These are phyloP conservation scores for Candida glucosophila DNA, from an alignment of 1,139 yeast genomes.

Conservation along the genomic window DNA sequence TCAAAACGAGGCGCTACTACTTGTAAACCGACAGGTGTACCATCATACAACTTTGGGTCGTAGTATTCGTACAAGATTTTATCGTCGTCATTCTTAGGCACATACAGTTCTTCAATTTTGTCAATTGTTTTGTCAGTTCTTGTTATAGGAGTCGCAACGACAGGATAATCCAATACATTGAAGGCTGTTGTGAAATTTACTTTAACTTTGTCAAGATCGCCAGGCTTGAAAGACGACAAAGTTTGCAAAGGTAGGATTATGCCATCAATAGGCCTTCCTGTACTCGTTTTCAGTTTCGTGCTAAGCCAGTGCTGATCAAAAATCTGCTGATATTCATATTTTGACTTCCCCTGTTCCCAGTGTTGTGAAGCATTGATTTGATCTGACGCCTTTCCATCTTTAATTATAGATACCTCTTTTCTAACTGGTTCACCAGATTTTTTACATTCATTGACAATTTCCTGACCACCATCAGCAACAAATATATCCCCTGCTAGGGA, in stretches of 20 bases:
- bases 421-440: constrained; percentile 10
- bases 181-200: constrained; percentile 14
- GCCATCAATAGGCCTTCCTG: constrained; percentile 6
- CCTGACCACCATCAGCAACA: constrained; percentile 9
- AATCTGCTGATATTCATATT: constrained; percentile 10
- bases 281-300: constrained; percentile 8
- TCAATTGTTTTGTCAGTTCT: constrained; percentile 2
- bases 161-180: constrained; percentile 17
- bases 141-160: constrained; percentile 11
- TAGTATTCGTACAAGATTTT: constrained; percentile 3
- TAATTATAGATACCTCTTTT: neutral
- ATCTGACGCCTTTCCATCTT: no score
- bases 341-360: constrained; percentile 7
- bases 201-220: constrained; percentile 11
- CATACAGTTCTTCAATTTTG: constrained; percentile 2
- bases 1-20: constrained; percentile 23
- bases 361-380: no score
- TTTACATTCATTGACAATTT: constrained; percentile 7
- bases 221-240: constrained; percentile 7
- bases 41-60: constrained; percentile 35
- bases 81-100: constrained; percentile 5
- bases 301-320: constrained; percentile 6
- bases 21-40: constrained; percentile 55
- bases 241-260: neutral
- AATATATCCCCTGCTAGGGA: constrained; percentile 5